Base-by-base conservation (phyloP, 1,284 basidiomycete genomes). In the Leccinum pseudoinsigne region DNA sequence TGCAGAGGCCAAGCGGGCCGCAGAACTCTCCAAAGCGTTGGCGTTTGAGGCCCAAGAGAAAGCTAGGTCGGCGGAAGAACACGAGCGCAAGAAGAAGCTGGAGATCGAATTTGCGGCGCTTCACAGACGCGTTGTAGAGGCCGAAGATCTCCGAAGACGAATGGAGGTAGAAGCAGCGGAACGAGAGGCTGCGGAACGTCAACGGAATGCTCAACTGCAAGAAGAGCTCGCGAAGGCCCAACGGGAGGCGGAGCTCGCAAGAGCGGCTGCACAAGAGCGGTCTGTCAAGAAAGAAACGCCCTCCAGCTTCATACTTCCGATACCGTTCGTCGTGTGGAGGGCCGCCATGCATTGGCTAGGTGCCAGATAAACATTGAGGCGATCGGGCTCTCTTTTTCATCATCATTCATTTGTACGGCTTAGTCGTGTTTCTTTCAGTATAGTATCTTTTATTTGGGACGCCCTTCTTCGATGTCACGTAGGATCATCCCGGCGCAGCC, bases 281-380 rank as follows among this genome's bases (percentile, higher is more conserved):
- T 14, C 47, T 26, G 14, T 59, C 55, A 75, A 71, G 66, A 73
- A 65, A 58, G 72, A 73, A 47, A 64, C 73, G 3, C 66, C 74
- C 2, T 61, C 72, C 3, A 63, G 68, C 23, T 72, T 77, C 62
- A 55, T 76, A 38, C 58, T 74, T 16, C 73, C 75, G 4, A 76
- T 77, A 62, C 74, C 73, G 8, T 74, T 77, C 51, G 76, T 74
- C 21, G 71, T 74, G 9, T 74, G 72, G 72, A 74, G 63, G 21
- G 72, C 72, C 5, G 72, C 72, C 2, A 67, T 74, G 75, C 65
- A 71, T 21, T 74, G 75, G 74, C 59, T 77, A 18, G 72, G 72
- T 63, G 71, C 60, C 50, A 67, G 74, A 59, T 76, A 69, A 58
- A 58, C 57, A 31, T 38, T 59, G 34, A 18, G 36, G 28, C 14